These are phyloP conservation scores for Neurospora sp. DNA, from an alignment of 495 filamentous ascomycete genomes.

Conservation along the genomic window DNA sequence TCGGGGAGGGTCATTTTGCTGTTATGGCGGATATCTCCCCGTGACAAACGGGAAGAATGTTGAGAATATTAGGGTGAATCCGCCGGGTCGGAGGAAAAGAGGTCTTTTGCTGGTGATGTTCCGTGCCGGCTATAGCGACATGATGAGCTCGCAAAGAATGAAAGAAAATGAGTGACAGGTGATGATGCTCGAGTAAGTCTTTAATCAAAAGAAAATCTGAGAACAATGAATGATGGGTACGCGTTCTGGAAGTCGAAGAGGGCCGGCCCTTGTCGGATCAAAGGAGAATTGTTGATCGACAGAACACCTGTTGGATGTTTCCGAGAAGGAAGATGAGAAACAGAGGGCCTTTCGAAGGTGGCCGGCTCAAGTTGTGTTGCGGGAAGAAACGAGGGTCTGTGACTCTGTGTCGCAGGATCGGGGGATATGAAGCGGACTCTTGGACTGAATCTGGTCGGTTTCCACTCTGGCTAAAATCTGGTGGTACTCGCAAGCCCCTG, in stretches of 20 bases:
- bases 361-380: background rate
- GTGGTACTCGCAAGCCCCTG: constrained; percentile 17
- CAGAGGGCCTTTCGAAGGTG: constrained; percentile 1
- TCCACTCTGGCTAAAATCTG: constrained; percentile 6
- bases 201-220: background rate
- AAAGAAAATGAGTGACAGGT: constrained; percentile 2
- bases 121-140: constrained; percentile 15
- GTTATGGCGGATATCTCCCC: constrained; percentile 1
- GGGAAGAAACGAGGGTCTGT: background rate
- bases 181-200: background rate
- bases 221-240: background rate
- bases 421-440: constrained; percentile 13
- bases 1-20: constrained; percentile 51
- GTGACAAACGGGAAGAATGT: constrained; percentile 4
- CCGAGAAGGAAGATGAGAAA: constrained; percentile 9
- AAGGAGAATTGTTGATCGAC: constrained; percentile 17
- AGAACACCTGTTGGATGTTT: constrained; percentile 19
- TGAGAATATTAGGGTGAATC: background rate
- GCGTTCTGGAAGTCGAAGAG: constrained; percentile 14
- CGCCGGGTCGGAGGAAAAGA: background rate
- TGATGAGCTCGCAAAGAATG: constrained; percentile 6
- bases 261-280: constrained; percentile 20
- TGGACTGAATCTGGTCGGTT: constrained; percentile 1
- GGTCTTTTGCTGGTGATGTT: background rate
- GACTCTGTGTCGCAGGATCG: constrained; percentile 24